Percentiles rank a stretch among this genome's conserved stretches.
phyloP scores from a whole-genome alignment of 768 basidiomycete genomes.

The Mycena amicta region DNA sequence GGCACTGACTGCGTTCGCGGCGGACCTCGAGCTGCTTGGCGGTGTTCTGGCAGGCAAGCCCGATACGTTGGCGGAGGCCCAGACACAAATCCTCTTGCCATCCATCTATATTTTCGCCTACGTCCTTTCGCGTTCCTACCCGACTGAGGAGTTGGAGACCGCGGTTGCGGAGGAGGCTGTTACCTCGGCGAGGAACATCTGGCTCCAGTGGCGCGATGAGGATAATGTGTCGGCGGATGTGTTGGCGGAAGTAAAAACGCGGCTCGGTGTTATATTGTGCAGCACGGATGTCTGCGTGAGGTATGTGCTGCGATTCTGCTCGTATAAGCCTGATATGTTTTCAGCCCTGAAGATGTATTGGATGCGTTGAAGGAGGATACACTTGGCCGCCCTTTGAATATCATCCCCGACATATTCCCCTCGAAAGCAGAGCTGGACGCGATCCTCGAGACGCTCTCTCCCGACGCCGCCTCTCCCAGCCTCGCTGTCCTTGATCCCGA shows the following conservation, averaged over 20 bases:
- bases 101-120: conserved; percentile 52
- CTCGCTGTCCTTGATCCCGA: conserved; percentile 63
- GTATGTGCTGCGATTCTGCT: no score
- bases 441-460: conserved; percentile 48
- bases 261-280: conserved; percentile 42
- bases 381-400: conserved; percentile 39
- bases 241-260: conserved; percentile 40
- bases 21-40: conserved; percentile 34
- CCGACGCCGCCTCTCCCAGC: conserved; percentile 52
- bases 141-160: conserved; percentile 24
- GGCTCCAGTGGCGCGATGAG: conserved; percentile 35
- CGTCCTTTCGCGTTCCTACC: conserved; percentile 43
- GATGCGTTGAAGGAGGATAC: conserved; percentile 36
- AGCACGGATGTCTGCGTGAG: conserved; percentile 40
- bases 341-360: conserved; percentile 52
- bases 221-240: conserved; percentile 28
- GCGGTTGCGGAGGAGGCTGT: conserved; percentile 22
- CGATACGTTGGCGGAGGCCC: conserved; percentile 25
- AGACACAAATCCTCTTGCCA: conserved; percentile 34
- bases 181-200: conserved; percentile 34
- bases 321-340: no score
- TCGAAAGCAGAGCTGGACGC: conserved; percentile 45
- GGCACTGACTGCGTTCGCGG: conserved; percentile 4
- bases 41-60: conserved; percentile 34
- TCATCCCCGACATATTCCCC: conserved; percentile 57